These are phyloP conservation scores for Crithidia brevicula DNA, from an alignment of 208 protist genomes.

Conservation along the genomic window DNA sequence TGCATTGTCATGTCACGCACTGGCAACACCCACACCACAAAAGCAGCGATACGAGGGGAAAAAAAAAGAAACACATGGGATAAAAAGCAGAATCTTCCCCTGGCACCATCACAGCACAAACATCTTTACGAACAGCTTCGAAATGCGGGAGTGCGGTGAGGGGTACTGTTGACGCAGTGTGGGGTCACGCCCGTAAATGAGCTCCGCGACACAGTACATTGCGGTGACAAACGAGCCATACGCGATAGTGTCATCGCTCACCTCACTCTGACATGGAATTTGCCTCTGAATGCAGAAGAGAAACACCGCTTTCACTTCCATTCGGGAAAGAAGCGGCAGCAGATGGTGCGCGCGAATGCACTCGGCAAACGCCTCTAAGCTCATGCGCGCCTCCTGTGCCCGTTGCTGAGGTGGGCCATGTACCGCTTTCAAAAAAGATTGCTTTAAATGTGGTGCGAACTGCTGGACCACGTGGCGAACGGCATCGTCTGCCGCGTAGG, in stretches of 20 bases:
- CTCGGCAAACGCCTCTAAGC: conserved; percentile 47
- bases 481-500: conserved; percentile 22
- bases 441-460: conserved; percentile 44
- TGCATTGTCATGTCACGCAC: too few relatives aligned
- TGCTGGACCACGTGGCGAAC: conserved; percentile 40
- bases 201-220: conserved; percentile 59
- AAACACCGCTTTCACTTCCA: conserved; percentile 53
- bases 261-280: neutral
- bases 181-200: conserved; percentile 49
- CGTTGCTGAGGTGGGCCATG: conserved; percentile 6
- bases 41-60: too few relatives aligned
- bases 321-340: conserved; percentile 54
- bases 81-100: too few relatives aligned
- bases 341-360: conserved; percentile 40
- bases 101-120: conserved; percentile 40
- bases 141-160: conserved; percentile 43
- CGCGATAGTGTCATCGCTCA: conserved; percentile 29
- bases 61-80: too few relatives aligned
- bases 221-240: conserved; percentile 40
- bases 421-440: conserved; percentile 37
- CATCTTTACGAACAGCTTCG: conserved; percentile 74
- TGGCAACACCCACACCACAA: too few relatives aligned
- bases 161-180: conserved; percentile 48
- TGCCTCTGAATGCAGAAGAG: conserved; percentile 28
- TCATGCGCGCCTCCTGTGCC: conserved; percentile 39